Percentiles rank a stretch among this genome's conserved stretches.
These are phyloP conservation scores for Lithohypha guttulata DNA, from an alignment of 2,329 filamentous ascomycete genomes.

Conservation along the genomic window DNA sequence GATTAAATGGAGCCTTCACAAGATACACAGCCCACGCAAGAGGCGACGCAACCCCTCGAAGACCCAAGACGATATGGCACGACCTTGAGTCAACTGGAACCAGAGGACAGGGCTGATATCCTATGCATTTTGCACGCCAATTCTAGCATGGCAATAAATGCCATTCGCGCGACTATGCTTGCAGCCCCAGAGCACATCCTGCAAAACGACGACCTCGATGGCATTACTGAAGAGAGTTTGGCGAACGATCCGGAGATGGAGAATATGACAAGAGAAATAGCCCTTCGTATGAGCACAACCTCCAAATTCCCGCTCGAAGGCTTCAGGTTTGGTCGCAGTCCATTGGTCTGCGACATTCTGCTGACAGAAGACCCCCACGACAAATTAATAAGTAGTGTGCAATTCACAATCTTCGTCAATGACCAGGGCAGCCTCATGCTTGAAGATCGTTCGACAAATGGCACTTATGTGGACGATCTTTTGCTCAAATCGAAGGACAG, in stretches of 20 bases:
- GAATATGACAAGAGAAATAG: conserved; percentile 48
- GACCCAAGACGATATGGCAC: conserved; percentile 71
- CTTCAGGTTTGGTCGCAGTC: conserved; percentile 78
- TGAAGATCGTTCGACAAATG: conserved; percentile 91
- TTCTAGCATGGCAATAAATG: conserved; percentile 59
- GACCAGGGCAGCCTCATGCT: conserved; percentile 80
- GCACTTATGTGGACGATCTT: conserved; percentile 70
- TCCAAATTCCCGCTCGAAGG: conserved; percentile 60
- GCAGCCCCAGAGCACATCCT: conserved; percentile 51
- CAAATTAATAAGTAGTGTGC: conserved; percentile 79
- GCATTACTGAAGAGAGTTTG: conserved; percentile 32
- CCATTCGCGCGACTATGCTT: conserved; percentile 50
- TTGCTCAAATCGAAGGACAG: conserved; percentile 43
- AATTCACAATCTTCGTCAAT: conserved; percentile 90
- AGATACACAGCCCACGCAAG: conserved; percentile 39
- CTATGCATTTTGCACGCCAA: conserved; percentile 78
- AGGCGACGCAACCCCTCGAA: conserved; percentile 65
- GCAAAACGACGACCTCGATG: conserved; percentile 35
- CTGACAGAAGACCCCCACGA: conserved; percentile 58
- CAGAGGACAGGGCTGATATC: conserved; percentile 77
- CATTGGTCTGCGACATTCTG: conserved; percentile 58
- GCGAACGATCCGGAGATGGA: conserved; percentile 23
- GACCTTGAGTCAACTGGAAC: conserved; percentile 71
- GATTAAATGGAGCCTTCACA: conserved; percentile 8
- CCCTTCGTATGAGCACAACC: conserved; percentile 64